phyloP scores from a whole-genome alignment of 169 alveolate genomes.

The Pseudocohnilembus persalinus region DNA sequence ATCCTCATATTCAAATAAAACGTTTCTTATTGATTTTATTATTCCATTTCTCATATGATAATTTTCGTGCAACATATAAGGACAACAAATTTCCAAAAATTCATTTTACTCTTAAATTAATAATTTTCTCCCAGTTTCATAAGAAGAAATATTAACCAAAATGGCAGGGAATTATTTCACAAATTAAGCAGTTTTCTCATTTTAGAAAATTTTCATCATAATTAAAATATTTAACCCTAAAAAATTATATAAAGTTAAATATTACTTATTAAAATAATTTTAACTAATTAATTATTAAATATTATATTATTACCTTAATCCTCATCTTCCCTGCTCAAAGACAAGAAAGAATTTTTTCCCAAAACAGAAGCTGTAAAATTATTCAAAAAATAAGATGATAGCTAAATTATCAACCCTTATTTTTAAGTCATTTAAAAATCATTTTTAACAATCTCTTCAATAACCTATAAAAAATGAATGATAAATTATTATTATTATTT shows the following conservation, averaged over 20 bases:
- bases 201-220: constrained; percentile 3
- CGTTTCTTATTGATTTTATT: constrained; percentile 12
- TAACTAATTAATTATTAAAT: too few relatives aligned
- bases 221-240: neutral
- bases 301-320: neutral
- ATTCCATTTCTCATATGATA: constrained; percentile 8
- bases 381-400: neutral
- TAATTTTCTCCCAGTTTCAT: constrained; percentile 16
- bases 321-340: neutral
- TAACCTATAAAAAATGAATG: neutral
- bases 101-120: constrained; percentile 15
- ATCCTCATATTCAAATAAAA: constrained; percentile 23
- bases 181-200: neutral
- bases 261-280: too few relatives aligned
- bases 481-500: too few relatives aligned
- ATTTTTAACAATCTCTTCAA: neutral
- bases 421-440: neutral
- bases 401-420: neutral
- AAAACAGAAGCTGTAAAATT: neutral
- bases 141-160: constrained; percentile 10
- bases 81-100: constrained; percentile 7
- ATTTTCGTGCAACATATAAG: neutral
- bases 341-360: neutral
- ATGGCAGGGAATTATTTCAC: constrained; percentile 2
- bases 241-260: neutral